Evolutionary conservation across 495 filamentous ascomycete genomes (phyloP).

Genomic region (Cercophora samala): DNA sequence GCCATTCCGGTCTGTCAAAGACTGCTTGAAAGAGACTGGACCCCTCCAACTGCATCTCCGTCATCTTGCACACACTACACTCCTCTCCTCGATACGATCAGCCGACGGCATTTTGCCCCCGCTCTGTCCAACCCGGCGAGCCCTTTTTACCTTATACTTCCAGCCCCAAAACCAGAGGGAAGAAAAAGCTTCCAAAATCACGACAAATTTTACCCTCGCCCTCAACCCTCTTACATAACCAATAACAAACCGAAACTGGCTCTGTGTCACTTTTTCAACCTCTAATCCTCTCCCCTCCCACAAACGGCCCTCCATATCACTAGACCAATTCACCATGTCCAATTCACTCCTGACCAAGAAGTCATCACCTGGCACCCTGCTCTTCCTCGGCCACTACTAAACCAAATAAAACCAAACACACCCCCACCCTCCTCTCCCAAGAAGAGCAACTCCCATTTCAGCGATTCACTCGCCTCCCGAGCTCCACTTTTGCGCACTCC

Average conservation of each 20-base stretch:
- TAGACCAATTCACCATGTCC: constrained; percentile 17
- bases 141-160: not conserved
- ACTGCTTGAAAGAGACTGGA: constrained; percentile 8
- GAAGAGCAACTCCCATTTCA: not conserved
- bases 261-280: not conserved
- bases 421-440: too few relatives aligned
- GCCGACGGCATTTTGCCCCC: constrained; percentile 20
- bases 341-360: constrained; percentile 21
- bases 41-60: constrained; percentile 20
- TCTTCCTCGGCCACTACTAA: constrained; percentile 20
- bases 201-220: not conserved
- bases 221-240: not conserved
- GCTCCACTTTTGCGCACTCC: constrained; percentile 6
- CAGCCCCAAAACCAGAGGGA: not conserved
- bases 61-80: constrained; percentile 18
- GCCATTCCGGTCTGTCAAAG: not conserved
- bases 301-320: not conserved
- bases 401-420: too few relatives aligned
- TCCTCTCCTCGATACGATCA: constrained; percentile 20
- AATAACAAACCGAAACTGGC: constrained; percentile 5
- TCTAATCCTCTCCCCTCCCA: constrained; percentile 4
- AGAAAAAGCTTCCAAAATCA: too few relatives aligned
- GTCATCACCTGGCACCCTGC: constrained; percentile 17
- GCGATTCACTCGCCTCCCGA: constrained; percentile 10
- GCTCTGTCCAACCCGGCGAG: constrained; percentile 9